These are phyloP conservation scores for Gossypium ekmanianum DNA, from an alignment of 345 rosid genomes.

Conservation along the genomic window DNA sequence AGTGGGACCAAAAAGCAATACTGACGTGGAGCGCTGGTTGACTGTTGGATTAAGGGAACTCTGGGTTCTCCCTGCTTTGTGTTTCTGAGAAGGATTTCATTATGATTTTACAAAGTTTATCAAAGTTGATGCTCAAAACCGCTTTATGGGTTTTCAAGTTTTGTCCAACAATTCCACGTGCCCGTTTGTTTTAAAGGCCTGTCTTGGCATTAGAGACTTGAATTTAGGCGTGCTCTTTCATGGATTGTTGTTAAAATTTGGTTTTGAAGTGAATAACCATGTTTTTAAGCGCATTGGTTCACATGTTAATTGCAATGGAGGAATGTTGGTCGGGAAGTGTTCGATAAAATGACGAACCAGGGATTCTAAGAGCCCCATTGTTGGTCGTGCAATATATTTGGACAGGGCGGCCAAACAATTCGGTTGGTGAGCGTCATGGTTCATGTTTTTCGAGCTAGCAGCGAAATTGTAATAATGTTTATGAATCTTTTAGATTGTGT, in stretches of 20 bases:
- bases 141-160: not conserved
- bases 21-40: not conserved
- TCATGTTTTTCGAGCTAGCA: not conserved
- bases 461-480: not conserved
- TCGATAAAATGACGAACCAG: conserved; percentile 39
- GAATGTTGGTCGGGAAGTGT: conserved; percentile 41
- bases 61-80: not conserved
- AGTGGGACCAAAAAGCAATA: not conserved
- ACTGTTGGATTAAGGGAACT: not conserved
- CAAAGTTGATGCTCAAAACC: too few species aligned
- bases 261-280: not conserved
- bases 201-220: not conserved
- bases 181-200: not conserved
- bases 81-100: not conserved
- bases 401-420: conserved; percentile 28
- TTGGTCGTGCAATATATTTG: conserved; percentile 41
- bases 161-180: not conserved
- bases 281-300: conserved; percentile 7
- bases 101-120: too few species aligned
- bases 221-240: not conserved
- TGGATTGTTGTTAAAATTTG: not conserved
- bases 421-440: not conserved
- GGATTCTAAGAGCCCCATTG: conserved; percentile 59
- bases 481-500: too few species aligned
- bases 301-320: conserved; percentile 15